Base-by-base conservation (phyloP, 2,329 filamentous ascomycete species). In the Scedosporium aurantiacum region DNA sequence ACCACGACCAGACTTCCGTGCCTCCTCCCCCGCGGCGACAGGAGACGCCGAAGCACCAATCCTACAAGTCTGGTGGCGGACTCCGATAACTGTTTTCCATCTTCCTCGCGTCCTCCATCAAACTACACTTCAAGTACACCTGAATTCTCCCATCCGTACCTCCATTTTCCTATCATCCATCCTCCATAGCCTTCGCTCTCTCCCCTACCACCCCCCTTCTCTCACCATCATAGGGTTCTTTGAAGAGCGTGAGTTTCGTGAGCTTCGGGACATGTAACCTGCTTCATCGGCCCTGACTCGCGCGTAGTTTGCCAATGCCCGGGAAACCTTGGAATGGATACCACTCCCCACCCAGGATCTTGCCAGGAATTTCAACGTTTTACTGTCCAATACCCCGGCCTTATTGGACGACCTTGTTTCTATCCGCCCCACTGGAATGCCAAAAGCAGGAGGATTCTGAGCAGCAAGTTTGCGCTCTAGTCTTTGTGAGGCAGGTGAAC, bases 391-490 rank as follows among this genome's bases (percentile, higher is more conserved):
- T 54, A 27, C 23, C 6, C 23, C 37, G 27, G 5, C 43, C 58
- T 32, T 25, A 14, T 14, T 50, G 40, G 58, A 52, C 58, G 25
- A 52, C 50, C 50, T 12, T 18, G 14, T 14, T 58, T 58, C 21
- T 40, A 5, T 37, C 50, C 25, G 7, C 12, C 40, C 43, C 45
- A n/a, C 32, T 32, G 23, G 14, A 28, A 37, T 16, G 32, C 58
- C 40, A 16, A 18, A 16, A 16, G 25, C 41, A 25, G 8, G 28
- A 52, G n/a, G 40, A 60, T 8, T 43, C 27, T n/a, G 58, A 60
- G 58, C 45, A 23, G 58, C 58, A 60, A 60, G 58, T 60, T 60
- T 60, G 58, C 58, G 28, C 58, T 60, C 45, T 37, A 14, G 58
- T 54, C 58, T 27, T 16, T 14, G n/a, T 14, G 43, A 25, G 58